Evolutionary conservation across 352 stramenopile genomes (phyloP).

Genomic region (Pythium diclinum): DNA sequence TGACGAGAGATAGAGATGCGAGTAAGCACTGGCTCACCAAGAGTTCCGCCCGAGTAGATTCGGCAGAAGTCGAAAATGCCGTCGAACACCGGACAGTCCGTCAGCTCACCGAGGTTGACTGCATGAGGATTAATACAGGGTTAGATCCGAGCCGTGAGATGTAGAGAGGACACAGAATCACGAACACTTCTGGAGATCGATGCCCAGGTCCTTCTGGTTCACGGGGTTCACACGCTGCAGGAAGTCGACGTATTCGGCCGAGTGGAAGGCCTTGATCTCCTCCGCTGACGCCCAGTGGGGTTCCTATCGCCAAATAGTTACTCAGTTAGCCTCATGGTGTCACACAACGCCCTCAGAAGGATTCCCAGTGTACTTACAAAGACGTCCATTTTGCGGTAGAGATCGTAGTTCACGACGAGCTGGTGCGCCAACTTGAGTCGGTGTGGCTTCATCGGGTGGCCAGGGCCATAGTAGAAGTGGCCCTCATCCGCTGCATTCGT

Average conservation of each 20-base stretch:
- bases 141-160: neutral
- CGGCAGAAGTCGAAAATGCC: conserved; percentile 98
- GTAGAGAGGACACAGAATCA: neutral
- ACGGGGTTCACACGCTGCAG: conserved; percentile 93
- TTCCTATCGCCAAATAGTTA: conserved; percentile 34
- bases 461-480: conserved; percentile 96
- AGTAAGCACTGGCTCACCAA: conserved; percentile 49
- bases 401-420: conserved; percentile 96
- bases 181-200: conserved; percentile 77
- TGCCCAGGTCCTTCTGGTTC: conserved; percentile 86
- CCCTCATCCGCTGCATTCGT: conserved; percentile 86
- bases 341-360: neutral
- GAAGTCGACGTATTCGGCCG: conserved; percentile 98
- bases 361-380: conserved; percentile 68
- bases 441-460: conserved; percentile 98
- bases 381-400: conserved; percentile 99
- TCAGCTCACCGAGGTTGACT: conserved; percentile 96
- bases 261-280: conserved; percentile 97
- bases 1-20: neutral
- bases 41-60: conserved; percentile 94
- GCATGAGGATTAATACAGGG: neutral
- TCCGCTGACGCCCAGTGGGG: conserved; percentile 78
- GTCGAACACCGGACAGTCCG: conserved; percentile 99
- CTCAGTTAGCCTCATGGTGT: neutral
- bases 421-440: conserved; percentile 98